phyloP scores from a whole-genome alignment of 2,329 filamentous ascomycete genomes.

The Clathrospora elynae region DNA sequence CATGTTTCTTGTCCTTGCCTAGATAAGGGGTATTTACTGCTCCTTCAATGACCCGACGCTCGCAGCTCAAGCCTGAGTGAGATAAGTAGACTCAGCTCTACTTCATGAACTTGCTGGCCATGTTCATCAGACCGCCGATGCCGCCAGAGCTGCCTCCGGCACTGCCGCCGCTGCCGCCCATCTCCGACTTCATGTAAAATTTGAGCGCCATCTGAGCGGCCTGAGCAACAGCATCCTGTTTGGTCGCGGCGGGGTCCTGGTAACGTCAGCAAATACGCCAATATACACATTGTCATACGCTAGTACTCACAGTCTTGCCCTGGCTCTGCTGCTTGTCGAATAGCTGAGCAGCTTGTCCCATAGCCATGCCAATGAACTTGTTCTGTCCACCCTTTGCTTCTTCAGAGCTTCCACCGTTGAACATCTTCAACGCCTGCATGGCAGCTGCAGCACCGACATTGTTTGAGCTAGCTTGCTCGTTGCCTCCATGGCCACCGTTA shows the following conservation, averaged over 20 bases:
- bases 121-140: constrained; percentile 58
- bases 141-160: constrained; percentile 50
- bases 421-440: constrained; percentile 81
- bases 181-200: constrained; percentile 84
- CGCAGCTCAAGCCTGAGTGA: too few relatives aligned
- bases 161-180: constrained; percentile 52
- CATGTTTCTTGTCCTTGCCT: too few relatives aligned
- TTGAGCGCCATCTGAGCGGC: constrained; percentile 87
- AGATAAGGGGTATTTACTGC: too few relatives aligned
- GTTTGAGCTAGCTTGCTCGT: constrained; percentile 52
- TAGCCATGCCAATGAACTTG: constrained; percentile 81
- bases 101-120: constrained; percentile 66
- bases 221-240: constrained; percentile 77
- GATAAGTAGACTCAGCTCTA: too few relatives aligned
- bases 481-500: constrained; percentile 50
- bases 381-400: constrained; percentile 65
- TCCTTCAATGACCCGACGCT: too few relatives aligned
- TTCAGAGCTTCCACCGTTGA: constrained; percentile 61
- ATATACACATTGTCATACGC: background rate
- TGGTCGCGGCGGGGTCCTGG: constrained; percentile 63
- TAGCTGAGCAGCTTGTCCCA: constrained; percentile 84
- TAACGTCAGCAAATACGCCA: constrained; percentile 51
- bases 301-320: constrained; percentile 58
- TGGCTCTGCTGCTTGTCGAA: constrained; percentile 64
- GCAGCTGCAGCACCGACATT: constrained; percentile 67